Evolutionary conservation across 768 basidiomycete genomes (phyloP).

Genomic region (Guyanaporus albipodus): DNA sequence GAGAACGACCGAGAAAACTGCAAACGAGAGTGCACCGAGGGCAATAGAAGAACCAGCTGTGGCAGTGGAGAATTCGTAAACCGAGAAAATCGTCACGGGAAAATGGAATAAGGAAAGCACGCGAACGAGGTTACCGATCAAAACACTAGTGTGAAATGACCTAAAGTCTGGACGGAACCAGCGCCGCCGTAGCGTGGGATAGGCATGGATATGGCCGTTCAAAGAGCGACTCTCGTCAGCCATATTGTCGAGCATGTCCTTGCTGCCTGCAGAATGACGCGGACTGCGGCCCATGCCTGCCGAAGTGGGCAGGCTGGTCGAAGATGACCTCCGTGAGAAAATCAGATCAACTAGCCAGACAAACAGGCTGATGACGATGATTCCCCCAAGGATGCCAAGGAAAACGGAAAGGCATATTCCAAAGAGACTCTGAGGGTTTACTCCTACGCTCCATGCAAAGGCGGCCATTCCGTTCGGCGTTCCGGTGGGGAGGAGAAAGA

Average conservation of each 20-base stretch:
- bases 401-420: slow-evolving; percentile 80
- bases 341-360: slow-evolving; percentile 71
- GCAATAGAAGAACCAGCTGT: slow-evolving; percentile 57
- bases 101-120: slow-evolving; percentile 91
- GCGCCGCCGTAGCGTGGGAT: slow-evolving; percentile 28
- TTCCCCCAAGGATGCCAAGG: slow-evolving; percentile 68
- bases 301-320: slow-evolving; percentile 16
- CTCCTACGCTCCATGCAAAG: slow-evolving; percentile 80
- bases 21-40: slow-evolving; percentile 80
- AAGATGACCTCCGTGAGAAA: slow-evolving; percentile 27
- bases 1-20: slow-evolving; percentile 70
- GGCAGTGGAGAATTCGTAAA: slow-evolving; percentile 52
- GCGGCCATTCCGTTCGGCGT: slow-evolving; percentile 66
- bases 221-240: slow-evolving; percentile 31
- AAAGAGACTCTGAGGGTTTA: slow-evolving; percentile 80
- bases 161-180: slow-evolving; percentile 53
- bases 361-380: slow-evolving; percentile 63
- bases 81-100: slow-evolving; percentile 88
- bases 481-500: slow-evolving; percentile 67
- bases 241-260: slow-evolving; percentile 45
- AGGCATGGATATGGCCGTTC: slow-evolving; percentile 20
- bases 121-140: slow-evolving; percentile 90
- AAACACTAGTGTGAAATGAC: slow-evolving; percentile 75
- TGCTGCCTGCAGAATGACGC: slow-evolving; percentile 43
- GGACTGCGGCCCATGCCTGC: slow-evolving; percentile 34